Conservation (phyloP, 1,139 yeast species). For the Spathaspora sp. region DNA sequence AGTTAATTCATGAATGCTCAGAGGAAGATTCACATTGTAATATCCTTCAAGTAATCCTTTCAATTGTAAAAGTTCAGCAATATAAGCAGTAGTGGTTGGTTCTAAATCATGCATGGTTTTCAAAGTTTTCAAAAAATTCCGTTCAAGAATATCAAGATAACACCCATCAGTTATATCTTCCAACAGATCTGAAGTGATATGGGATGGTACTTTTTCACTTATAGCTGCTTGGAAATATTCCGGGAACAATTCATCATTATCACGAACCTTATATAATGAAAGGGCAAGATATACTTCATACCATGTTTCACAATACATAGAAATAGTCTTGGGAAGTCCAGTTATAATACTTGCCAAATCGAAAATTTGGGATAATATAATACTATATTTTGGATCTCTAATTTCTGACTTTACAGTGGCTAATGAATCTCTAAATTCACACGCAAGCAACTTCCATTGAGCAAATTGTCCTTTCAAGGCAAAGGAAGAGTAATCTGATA, state of each 20-base stretch:
- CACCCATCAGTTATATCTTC: conserved; percentile 52
- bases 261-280: conserved; percentile 58
- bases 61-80: conserved; percentile 63
- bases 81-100: conserved; percentile 64
- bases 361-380: conserved; percentile 39
- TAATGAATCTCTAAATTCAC: conserved; percentile 48
- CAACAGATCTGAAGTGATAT: conserved; percentile 14
- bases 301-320: conserved; percentile 58
- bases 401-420: conserved; percentile 24
- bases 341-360: conserved; percentile 47
- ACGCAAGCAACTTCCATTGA: conserved; percentile 51
- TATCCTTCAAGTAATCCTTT: conserved; percentile 59
- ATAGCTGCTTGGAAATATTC: conserved; percentile 36
- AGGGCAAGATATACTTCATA: conserved; percentile 68
- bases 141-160: conserved; percentile 59
- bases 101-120: conserved; percentile 63
- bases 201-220: conserved; percentile 24
- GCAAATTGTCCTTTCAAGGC: conserved; percentile 43
- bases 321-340: conserved; percentile 55
- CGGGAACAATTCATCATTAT: conserved; percentile 26
- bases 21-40: conserved; percentile 18
- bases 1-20: conserved; percentile 16
- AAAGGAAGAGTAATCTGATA: conserved; percentile 42
- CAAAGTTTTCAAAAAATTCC: conserved; percentile 58
- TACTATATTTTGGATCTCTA: conserved; percentile 17